Conservation (phyloP, 495 filamentous ascomycete species). For the Cercophora sp. region DNA sequence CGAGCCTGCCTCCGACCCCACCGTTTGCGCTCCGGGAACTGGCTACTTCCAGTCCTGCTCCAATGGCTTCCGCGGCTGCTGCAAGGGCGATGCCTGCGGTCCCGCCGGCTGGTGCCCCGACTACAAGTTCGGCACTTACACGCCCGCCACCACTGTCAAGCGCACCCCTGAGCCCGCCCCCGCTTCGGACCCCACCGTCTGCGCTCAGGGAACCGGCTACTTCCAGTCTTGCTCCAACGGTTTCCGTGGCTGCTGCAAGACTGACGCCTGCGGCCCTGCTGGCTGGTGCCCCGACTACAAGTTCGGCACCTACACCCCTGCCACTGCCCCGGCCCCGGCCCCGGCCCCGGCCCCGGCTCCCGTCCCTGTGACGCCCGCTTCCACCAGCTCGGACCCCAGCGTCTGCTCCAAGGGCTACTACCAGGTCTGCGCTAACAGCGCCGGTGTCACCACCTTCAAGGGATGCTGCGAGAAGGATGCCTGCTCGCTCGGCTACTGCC, state of each 20-base stretch:
- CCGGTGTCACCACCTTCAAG: no score
- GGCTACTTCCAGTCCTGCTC: conserved; percentile 2
- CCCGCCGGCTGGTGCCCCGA: conserved; percentile 6
- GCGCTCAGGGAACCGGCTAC: conserved; percentile 4
- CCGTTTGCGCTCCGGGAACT: conserved; percentile 8
- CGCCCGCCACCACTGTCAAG: neutral
- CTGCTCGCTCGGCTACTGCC: neutral
- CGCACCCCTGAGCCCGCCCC: neutral
- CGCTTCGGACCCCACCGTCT: conserved; percentile 4
- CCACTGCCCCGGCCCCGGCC: neutral
- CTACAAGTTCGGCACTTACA: neutral
- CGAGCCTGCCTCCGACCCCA: conserved; percentile 2
- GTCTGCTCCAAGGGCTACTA: conserved; percentile 1
- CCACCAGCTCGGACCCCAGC: neutral
- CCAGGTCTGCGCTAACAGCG: conserved; percentile 5
- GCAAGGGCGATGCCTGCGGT: conserved; percentile 5
- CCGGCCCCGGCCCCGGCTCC: neutral
- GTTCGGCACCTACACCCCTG: neutral
- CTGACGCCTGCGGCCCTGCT: conserved; percentile 2
- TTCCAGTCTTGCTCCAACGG: conserved; percentile 10
- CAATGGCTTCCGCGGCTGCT: conserved; percentile 7
- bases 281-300: conserved; percentile 8
- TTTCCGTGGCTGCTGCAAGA: conserved; percentile 9
- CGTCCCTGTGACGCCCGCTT: neutral
- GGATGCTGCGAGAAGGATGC: conserved; percentile 11